These are phyloP conservation scores for Vitis cinerea DNA, from an alignment of 164 flowering plant genomes.

Conservation along the genomic window DNA sequence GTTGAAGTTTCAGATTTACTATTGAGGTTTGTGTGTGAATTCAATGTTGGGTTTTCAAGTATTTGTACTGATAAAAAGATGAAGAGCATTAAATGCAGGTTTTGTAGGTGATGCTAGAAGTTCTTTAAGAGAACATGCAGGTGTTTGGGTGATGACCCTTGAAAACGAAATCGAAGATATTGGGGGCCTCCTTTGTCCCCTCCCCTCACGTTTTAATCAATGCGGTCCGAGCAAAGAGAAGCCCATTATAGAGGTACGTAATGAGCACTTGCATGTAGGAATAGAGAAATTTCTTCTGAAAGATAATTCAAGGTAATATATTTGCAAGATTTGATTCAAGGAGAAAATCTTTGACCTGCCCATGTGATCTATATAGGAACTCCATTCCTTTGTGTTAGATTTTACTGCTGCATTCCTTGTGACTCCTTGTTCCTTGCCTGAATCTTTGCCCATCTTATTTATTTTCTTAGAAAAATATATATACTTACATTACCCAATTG, in stretches of 20 bases:
- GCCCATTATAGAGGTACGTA: neutral
- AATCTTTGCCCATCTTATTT: neutral
- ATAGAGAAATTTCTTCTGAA: constrained; percentile 1
- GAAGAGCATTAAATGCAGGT: constrained; percentile 54
- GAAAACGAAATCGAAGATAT: constrained; percentile 26
- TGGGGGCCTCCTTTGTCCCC: constrained; percentile 35
- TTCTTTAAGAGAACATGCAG: constrained; percentile 54
- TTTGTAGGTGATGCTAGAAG: constrained; percentile 22
- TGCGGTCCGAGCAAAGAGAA: constrained; percentile 1
- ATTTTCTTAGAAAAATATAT: too few species aligned
- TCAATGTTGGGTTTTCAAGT: constrained; percentile 11
- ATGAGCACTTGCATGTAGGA: too few species aligned
- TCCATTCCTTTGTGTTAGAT: constrained; percentile 10
- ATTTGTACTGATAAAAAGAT: constrained; percentile 30
- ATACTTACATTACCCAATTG: too few species aligned
- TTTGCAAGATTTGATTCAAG: neutral
- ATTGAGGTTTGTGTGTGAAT: neutral
- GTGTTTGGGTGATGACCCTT: constrained; percentile 44
- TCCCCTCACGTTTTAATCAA: constrained; percentile 8
- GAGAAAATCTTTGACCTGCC: constrained; percentile 5
- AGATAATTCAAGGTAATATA: neutral
- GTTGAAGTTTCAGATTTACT: neutral
- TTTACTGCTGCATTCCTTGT: constrained; percentile 1
- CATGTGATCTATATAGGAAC: constrained; percentile 10
- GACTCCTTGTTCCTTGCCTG: neutral